Evolutionary conservation across 495 filamentous ascomycete species (phyloP).

Genomic region (Trichodelitschia bisporula): DNA sequence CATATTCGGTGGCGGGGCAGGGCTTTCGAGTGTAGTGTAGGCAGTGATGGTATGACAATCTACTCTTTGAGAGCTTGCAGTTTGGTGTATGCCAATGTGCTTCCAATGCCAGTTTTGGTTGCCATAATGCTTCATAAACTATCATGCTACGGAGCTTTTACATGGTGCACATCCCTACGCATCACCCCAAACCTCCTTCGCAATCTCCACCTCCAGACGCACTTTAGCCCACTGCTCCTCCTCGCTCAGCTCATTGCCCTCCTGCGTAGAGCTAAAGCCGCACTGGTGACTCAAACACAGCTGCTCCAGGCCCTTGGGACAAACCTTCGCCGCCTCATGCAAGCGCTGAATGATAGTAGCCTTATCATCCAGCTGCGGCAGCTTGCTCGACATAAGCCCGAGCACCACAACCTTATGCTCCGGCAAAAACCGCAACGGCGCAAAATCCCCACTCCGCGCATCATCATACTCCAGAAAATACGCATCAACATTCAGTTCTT

Average conservation of each 20-base stretch:
- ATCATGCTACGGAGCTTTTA: too few relatives aligned
- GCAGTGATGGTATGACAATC: too few relatives aligned
- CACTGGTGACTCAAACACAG: constrained; percentile 17
- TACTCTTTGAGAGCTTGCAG: too few relatives aligned
- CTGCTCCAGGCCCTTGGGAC: constrained; percentile 15
- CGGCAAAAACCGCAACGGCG: constrained; percentile 15
- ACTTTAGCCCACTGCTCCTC: constrained; percentile 19
- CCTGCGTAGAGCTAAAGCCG: constrained; percentile 14
- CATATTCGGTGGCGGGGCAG: too few relatives aligned
- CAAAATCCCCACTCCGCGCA: constrained; percentile 15
- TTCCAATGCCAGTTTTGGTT: too few relatives aligned
- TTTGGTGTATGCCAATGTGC: too few relatives aligned
- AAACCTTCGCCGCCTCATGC: constrained; percentile 13
- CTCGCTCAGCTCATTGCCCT: constrained; percentile 16
- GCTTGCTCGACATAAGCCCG: constrained; percentile 16
- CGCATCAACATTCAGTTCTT: constrained; percentile 16
- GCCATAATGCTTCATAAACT: too few relatives aligned
- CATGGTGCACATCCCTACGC: too few relatives aligned
- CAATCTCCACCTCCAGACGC: constrained; percentile 15
- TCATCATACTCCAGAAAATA: constrained; percentile 20
- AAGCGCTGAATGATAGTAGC: constrained; percentile 12
- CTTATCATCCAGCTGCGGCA: constrained; percentile 13
- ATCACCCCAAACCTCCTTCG: constrained; percentile 16
- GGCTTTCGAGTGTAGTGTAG: too few relatives aligned
- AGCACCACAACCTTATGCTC: constrained; percentile 16